A percentile compares a stretch with the other conserved stretches of the same genome.
Conservation (phyloP, 75 land plant genomes). For the Ceratopteris richardii region DNA sequence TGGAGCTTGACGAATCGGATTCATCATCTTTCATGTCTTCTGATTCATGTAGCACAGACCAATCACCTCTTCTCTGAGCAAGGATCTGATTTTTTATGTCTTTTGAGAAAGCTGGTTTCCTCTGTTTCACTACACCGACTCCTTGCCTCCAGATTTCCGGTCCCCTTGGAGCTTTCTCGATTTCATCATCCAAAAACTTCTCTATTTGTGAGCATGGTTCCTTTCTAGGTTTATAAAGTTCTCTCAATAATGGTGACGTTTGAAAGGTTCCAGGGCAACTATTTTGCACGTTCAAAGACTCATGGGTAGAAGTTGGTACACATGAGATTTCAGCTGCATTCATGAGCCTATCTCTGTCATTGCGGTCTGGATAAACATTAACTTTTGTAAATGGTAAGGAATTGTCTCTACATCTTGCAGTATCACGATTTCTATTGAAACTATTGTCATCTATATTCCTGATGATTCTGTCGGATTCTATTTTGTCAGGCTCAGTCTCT, state of each 20-base stretch:
- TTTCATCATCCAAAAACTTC: constrained; percentile 4
- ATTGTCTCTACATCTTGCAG: no score
- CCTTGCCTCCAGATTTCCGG: constrained; percentile 3
- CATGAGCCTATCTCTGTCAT: background rate
- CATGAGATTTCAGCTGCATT: no score
- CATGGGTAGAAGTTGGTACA: background rate
- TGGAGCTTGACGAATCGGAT: background rate
- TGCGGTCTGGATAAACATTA: background rate
- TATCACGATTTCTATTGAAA: no score
- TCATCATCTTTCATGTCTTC: background rate
- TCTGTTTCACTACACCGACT: background rate
- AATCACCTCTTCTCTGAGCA: background rate
- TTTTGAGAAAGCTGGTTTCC: background rate
- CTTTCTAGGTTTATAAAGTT: background rate
- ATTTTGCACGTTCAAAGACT: background rate
- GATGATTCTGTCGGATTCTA: no score
- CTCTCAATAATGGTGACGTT: background rate
- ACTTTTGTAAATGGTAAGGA: no score
- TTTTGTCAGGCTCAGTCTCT: no score
- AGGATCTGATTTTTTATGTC: background rate
- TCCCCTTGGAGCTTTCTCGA: background rate
- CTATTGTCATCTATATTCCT: no score
- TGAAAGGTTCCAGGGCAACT: background rate
- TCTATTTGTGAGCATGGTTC: constrained; percentile 3
- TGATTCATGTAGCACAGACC: background rate